A percentile compares a stretch with the other conserved stretches of the same genome.
Evolutionary conservation across 163 green algal genomes (phyloP).

Genomic region (Chlamydomonas reinhardtii): DNA sequence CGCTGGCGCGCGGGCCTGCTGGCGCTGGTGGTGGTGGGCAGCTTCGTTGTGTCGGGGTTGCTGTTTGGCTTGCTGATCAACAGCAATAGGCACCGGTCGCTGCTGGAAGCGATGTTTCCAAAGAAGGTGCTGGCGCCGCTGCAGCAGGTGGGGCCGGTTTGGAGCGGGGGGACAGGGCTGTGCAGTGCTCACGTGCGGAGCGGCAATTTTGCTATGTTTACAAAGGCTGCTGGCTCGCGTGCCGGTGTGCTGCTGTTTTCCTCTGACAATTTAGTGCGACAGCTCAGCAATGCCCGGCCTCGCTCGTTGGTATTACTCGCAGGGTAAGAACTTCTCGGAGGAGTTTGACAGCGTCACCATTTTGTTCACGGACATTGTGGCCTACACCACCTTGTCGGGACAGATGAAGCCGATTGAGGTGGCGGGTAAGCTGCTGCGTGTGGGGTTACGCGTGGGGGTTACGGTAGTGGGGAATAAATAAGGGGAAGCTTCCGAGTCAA

Average conservation of each 20-base stretch:
- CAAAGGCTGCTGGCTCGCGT: no score
- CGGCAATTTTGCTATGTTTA: no score
- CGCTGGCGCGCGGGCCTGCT: constrained; percentile 46
- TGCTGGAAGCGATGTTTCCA: background rate
- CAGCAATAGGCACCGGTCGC: background rate
- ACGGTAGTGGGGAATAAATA: background rate
- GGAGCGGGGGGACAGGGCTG: no score
- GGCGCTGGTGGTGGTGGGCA: constrained; percentile 52
- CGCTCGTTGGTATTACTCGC: no score
- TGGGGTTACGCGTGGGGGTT: background rate
- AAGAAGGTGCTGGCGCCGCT: background rate
- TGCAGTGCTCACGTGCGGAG: no score
- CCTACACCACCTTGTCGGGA: background rate
- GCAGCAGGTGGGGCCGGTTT: background rate
- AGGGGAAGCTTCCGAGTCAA: background rate
- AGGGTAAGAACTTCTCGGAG: background rate
- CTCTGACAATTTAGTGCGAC: no score
- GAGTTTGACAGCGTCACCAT: background rate
- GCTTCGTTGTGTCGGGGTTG: constrained; percentile 40
- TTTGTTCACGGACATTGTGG: background rate
- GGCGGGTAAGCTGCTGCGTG: background rate
- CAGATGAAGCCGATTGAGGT: background rate
- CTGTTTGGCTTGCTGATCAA: background rate
- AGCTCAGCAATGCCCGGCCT: no score
- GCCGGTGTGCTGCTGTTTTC: no score